phyloP scores from a whole-genome alignment of 78 protist genomes.

The Dictyostelium purpureum region DNA sequence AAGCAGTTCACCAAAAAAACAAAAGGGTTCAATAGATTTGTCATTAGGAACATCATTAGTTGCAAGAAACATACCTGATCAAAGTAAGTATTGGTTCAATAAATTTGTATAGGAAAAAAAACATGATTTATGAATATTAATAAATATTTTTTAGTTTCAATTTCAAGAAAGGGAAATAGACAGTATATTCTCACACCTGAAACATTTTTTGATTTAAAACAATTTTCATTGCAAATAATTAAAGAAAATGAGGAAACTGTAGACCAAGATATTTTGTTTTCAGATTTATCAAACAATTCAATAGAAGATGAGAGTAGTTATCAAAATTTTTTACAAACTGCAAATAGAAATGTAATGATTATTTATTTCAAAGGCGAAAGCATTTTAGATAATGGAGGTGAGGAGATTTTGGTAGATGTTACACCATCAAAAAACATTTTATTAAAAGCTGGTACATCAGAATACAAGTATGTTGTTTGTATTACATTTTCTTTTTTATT shows the following conservation, averaged over 20 bases:
- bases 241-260: background rate
- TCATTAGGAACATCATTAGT: background rate
- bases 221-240: background rate
- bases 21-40: too few relatives aligned
- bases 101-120: background rate
- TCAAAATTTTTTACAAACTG: conserved; percentile 10
- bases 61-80: background rate
- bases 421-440: conserved; percentile 80
- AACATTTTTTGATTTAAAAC: background rate
- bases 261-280: background rate
- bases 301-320: conserved; percentile 26
- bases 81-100: background rate
- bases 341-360: conserved; percentile 3
- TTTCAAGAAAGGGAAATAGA: conserved; percentile 51
- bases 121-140: background rate
- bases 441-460: conserved; percentile 80
- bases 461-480: conserved; percentile 47
- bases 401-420: conserved; percentile 63
- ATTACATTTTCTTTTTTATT: too few relatives aligned
- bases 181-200: conserved; percentile 16
- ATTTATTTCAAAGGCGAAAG: conserved; percentile 31
- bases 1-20: background rate
- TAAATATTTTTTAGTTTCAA: background rate
- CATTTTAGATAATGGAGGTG: conserved; percentile 25
- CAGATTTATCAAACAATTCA: conserved; percentile 12